These are phyloP conservation scores for Anastatica hierochuntica DNA, from an alignment of 345 rosid species.

Conservation along the genomic window DNA sequence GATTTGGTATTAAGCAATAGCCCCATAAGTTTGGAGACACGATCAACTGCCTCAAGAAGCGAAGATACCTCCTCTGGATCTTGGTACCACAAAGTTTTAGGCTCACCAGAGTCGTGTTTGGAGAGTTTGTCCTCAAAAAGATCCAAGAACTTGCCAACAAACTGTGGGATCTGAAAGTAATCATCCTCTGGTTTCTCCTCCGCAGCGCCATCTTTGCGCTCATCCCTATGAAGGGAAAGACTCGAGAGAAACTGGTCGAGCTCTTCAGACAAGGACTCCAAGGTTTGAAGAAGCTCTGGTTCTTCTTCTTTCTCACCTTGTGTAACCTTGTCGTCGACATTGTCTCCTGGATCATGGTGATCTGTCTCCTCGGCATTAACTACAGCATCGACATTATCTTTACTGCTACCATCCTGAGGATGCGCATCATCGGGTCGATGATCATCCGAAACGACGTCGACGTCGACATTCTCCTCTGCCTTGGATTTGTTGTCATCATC, in stretches of 20 bases:
- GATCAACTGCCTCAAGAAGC: conserved; percentile 40
- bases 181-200: conserved; percentile 9
- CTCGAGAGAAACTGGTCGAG: conserved; percentile 34
- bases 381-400: conserved; percentile 20
- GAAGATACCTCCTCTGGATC: conserved; percentile 32
- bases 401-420: conserved; percentile 2
- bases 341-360: conserved; percentile 16
- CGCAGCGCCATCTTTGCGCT: not conserved
- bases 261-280: conserved; percentile 46
- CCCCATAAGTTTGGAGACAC: conserved; percentile 42
- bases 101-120: conserved; percentile 33
- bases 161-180: conserved; percentile 32
- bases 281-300: conserved; percentile 28
- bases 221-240: conserved; percentile 16
- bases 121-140: conserved; percentile 37
- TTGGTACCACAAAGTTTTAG: conserved; percentile 31
- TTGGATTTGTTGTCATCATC: conserved; percentile 14
- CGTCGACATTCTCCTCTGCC: conserved; percentile 5
- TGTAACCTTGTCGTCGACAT: conserved; percentile 15
- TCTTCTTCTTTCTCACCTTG: conserved; percentile 22
- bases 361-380: conserved; percentile 19
- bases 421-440: not conserved
- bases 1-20: conserved; percentile 28
- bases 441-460: conserved; percentile 5
- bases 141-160: conserved; percentile 53